phyloP scores from a whole-genome alignment of 2,329 filamentous ascomycete species.

The Ceratocystis cubensis region DNA sequence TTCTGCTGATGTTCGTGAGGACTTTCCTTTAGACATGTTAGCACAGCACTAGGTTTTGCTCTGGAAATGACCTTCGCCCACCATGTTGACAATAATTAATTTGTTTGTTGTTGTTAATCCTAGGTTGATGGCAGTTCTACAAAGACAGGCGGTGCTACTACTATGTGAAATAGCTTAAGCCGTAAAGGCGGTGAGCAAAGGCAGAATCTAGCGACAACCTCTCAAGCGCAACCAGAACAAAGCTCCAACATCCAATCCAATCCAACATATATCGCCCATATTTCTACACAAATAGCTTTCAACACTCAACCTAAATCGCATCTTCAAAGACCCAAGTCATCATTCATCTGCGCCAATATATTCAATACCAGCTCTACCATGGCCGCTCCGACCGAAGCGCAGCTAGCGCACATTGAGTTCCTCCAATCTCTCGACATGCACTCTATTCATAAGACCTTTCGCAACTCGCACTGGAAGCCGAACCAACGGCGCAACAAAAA shows the following conservation, averaged over 20 bases:
- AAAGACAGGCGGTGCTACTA: not conserved
- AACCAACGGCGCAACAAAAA: constrained; percentile 97
- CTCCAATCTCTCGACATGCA: constrained; percentile 89
- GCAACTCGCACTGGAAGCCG: constrained; percentile 79
- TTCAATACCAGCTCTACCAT: constrained; percentile 34
- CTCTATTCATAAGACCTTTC: constrained; percentile 74
- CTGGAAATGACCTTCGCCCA: not conserved
- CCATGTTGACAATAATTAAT: not conserved
- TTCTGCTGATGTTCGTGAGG: constrained; percentile 97
- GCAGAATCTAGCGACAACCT: constrained; percentile 17
- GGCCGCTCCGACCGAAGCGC: constrained; percentile 55
- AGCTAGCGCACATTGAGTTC: constrained; percentile 72
- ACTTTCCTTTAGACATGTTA: constrained; percentile 52
- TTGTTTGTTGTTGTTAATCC: not conserved
- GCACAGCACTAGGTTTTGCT: not conserved
- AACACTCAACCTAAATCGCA: no score
- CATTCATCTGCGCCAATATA: no score
- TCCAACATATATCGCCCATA: no score
- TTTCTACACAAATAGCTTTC: no score
- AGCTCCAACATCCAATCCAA: not conserved
- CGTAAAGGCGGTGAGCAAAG: constrained; percentile 19
- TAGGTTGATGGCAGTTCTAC: not conserved
- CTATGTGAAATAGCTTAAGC: not conserved
- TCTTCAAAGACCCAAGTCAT: no score
- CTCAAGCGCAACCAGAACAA: not conserved